Conservation (phyloP, 495 filamentous ascomycete species). For the Lindgomyces ingoldianus region DNA sequence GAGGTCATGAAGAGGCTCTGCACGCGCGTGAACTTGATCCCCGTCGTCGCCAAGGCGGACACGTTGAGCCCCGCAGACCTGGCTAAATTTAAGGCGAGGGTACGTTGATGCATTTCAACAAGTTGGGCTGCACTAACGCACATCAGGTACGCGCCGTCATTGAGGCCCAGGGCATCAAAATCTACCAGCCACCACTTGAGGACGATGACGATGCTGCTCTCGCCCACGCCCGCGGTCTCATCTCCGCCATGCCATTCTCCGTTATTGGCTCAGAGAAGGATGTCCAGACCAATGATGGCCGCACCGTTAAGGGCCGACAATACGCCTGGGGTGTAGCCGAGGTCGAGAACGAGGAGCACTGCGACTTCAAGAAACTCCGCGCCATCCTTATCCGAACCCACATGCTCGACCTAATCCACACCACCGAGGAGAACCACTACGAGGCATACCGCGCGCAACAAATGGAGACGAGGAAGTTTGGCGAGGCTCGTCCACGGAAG, state of each 20-base stretch:
- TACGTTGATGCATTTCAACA: slow-evolving; percentile 47
- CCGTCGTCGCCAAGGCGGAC: slow-evolving; percentile 97
- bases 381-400: slow-evolving; percentile 99
- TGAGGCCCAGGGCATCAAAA: slow-evolving; percentile 98
- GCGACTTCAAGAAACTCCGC: slow-evolving; percentile 99
- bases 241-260: slow-evolving; percentile 96
- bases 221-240: slow-evolving; percentile 87
- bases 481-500: slow-evolving; percentile 94
- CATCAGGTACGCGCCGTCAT: slow-evolving; percentile 86
- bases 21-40: slow-evolving; percentile 96
- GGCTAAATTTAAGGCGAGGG: slow-evolving; percentile 88
- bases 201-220: slow-evolving; percentile 97
- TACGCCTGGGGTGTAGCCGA: slow-evolving; percentile 99
- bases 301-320: slow-evolving; percentile 97
- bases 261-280: slow-evolving; percentile 99
- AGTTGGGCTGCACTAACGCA: slow-evolving; percentile 17
- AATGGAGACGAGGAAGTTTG: slow-evolving; percentile 99
- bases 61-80: slow-evolving; percentile 91
- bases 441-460: slow-evolving; percentile 98
- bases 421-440: slow-evolving; percentile 97
- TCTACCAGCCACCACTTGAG: slow-evolving; percentile 95
- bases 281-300: slow-evolving; percentile 91
- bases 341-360: slow-evolving; percentile 99
- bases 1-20: slow-evolving; percentile 99
- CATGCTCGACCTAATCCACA: slow-evolving; percentile 99